Evolutionary conservation across 441 rosid genomes (phyloP), one percentile per base, ranked within the genome.

Genomic region (Pelargonium citronellum): DNA sequence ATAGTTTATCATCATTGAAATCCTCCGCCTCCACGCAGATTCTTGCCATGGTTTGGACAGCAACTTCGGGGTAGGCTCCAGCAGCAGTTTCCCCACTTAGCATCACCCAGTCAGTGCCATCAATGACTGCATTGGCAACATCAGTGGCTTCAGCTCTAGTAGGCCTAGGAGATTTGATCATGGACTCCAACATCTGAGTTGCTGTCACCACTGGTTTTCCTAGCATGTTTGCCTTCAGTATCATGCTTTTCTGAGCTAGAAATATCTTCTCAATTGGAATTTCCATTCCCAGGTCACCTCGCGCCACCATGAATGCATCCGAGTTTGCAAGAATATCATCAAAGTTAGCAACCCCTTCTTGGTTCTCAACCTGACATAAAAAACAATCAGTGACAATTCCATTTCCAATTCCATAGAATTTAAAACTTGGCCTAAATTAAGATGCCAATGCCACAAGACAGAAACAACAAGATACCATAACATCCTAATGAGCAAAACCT

Each of bases 131-230:
- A 58, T 93, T 93, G 67, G 98, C 98, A 47, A 92, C 98, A 71
- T 92, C 98, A 6, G 98, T 92, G 37, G 97, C 98, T 81, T 91
- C 98, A 0, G 98, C 98, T 81, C 98, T 82, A 17, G 97, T 93
- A 57, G 98, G 98, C 10, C 97, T 82, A 2, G 98, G 98, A 46
- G 97, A 89, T 75, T 93, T 93, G 79, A 91, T 93, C 98, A 93
- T 93, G 60, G 97, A 93, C 77, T 93, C 98, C 72, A 93, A 80
- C 98, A 93, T 93, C 80, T 93, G 98, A 63, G 98, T 93, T 2
- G 98, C 98, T 24, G 98, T 91, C 39, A 93, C 98, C 65, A 93
- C 98, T 0, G 98, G 97, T 53, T 93, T 93, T 11, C 98, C 98
- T 67, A 87, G 91, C 73, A 88, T 88, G 80, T 91, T 93, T 74